Evolutionary conservation across 345 rosid species (phyloP).

Genomic region (Heritiera fomes): DNA sequence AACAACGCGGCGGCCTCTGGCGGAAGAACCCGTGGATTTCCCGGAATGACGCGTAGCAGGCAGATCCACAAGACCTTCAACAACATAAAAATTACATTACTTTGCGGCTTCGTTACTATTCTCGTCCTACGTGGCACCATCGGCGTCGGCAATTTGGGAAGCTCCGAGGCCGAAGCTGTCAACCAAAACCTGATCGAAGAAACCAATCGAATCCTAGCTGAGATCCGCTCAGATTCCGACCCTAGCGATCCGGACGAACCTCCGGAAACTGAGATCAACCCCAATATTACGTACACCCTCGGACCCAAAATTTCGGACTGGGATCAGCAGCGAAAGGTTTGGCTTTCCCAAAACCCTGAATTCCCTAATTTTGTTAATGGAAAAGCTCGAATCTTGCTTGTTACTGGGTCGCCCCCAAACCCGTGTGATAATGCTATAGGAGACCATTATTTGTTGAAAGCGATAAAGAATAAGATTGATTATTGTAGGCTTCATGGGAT

Average conservation of each 20-base stretch:
- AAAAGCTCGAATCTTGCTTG: constrained; percentile 68
- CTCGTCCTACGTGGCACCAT: constrained; percentile 93
- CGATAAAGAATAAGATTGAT: constrained; percentile 89
- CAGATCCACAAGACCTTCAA: constrained; percentile 91
- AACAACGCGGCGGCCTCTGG: constrained; percentile 49
- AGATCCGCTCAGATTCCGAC: constrained; percentile 90
- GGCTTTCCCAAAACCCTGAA: constrained; percentile 66
- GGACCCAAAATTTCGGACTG: constrained; percentile 74
- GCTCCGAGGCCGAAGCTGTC: constrained; percentile 82
- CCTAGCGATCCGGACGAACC: constrained; percentile 61
- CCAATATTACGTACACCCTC: constrained; percentile 63
- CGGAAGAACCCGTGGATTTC: constrained; percentile 33
- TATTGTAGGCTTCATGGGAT: constrained; percentile 96
- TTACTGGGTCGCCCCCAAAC: constrained; percentile 85
- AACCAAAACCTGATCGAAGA: constrained; percentile 81
- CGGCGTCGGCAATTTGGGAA: constrained; percentile 76
- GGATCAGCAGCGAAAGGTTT: constrained; percentile 66
- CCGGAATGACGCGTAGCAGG: constrained; percentile 61
- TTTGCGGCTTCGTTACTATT: constrained; percentile 89
- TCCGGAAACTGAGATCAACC: constrained; percentile 50
- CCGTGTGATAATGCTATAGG: constrained; percentile 95
- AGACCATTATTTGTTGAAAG: constrained; percentile 83
- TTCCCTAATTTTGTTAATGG: constrained; percentile 68
- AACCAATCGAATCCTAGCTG: constrained; percentile 77
- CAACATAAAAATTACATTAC: constrained; percentile 87